These are phyloP conservation scores for Pseudogymnoascus verrucosus DNA, from an alignment of 2,329 filamentous ascomycete genomes.

Conservation along the genomic window DNA sequence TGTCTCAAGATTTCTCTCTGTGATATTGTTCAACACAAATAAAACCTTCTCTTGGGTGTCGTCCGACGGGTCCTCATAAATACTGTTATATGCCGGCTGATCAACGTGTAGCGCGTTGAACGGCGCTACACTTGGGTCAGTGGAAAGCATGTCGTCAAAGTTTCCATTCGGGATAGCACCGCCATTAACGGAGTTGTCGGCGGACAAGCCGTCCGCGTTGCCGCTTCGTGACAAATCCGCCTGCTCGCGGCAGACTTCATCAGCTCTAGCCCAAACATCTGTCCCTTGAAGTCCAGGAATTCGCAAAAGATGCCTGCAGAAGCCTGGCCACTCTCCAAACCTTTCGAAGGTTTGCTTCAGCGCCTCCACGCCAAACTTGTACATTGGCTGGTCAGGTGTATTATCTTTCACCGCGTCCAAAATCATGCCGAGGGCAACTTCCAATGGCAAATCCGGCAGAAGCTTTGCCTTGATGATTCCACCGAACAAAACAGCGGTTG, in stretches of 20 bases:
- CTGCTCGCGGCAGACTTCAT: conserved; percentile 67
- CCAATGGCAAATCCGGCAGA: conserved; percentile 80
- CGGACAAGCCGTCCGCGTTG: conserved; percentile 40
- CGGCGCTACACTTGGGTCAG: conserved; percentile 57
- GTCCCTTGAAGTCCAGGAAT: conserved; percentile 78
- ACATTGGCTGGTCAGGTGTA: conserved; percentile 79
- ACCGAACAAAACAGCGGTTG: conserved; percentile 91
- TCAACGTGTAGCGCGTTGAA: conserved; percentile 77
- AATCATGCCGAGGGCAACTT: conserved; percentile 95
- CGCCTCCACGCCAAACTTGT: conserved; percentile 94
- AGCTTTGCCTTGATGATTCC: conserved; percentile 93
- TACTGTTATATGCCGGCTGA: conserved; percentile 50
- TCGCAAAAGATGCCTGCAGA: conserved; percentile 76
- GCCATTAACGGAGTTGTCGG: conserved; percentile 33
- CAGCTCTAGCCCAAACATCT: conserved; percentile 73
- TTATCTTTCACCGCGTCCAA: conserved; percentile 91
- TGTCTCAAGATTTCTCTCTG: conserved; percentile 73
- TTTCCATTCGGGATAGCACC: conserved; percentile 61
- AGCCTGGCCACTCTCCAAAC: conserved; percentile 89
- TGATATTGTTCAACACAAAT: conserved; percentile 95
- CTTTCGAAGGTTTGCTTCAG: conserved; percentile 79
- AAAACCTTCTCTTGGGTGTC: conserved; percentile 88
- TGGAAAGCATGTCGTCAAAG: conserved; percentile 50
- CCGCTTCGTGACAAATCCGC: conserved; percentile 49
- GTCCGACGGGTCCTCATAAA: conserved; percentile 75